A percentile compares a stretch with the other conserved stretches of the same genome.
Conservation (phyloP, 176 grass and related monocot species). For the Paspalum vaginatum region DNA sequence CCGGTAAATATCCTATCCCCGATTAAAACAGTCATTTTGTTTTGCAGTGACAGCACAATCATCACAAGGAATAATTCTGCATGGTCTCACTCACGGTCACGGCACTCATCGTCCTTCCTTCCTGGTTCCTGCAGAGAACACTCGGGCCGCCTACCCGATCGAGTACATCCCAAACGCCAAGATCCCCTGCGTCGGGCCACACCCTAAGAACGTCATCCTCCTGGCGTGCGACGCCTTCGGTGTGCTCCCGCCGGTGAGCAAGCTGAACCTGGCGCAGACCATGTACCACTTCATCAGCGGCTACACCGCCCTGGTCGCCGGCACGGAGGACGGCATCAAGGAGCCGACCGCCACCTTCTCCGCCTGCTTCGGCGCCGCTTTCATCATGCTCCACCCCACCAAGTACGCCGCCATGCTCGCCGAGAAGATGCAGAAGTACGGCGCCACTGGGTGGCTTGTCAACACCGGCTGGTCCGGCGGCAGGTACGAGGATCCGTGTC, state of each 20-base stretch:
- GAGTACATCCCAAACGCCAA: constrained; percentile 95
- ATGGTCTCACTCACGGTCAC: neutral
- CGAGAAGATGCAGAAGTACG: constrained; percentile 94
- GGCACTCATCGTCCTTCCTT: neutral
- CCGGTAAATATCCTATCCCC: constrained; percentile 49
- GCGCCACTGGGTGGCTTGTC: constrained; percentile 94
- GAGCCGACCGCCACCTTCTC: constrained; percentile 96
- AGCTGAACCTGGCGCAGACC: constrained; percentile 86
- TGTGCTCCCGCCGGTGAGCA: constrained; percentile 96
- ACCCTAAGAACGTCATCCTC: constrained; percentile 95
- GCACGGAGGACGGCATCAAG: constrained; percentile 92
- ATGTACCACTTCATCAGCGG: constrained; percentile 99
- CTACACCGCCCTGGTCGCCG: constrained; percentile 95
- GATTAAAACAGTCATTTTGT: neutral
- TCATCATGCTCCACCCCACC: constrained; percentile 97
- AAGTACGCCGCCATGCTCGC: constrained; percentile 95
- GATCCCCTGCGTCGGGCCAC: constrained; percentile 82
- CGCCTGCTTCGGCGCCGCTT: constrained; percentile 92
- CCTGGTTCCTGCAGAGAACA: constrained; percentile 67
- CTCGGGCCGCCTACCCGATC: constrained; percentile 87
- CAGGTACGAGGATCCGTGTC: constrained; percentile 49
- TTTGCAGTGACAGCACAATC: neutral
- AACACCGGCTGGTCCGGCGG: constrained; percentile 98
- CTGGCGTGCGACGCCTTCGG: constrained; percentile 92
- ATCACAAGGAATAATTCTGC: neutral